Evolutionary conservation across 768 basidiomycete genomes (phyloP).

Genomic region (Rossbeevera mucosa): DNA sequence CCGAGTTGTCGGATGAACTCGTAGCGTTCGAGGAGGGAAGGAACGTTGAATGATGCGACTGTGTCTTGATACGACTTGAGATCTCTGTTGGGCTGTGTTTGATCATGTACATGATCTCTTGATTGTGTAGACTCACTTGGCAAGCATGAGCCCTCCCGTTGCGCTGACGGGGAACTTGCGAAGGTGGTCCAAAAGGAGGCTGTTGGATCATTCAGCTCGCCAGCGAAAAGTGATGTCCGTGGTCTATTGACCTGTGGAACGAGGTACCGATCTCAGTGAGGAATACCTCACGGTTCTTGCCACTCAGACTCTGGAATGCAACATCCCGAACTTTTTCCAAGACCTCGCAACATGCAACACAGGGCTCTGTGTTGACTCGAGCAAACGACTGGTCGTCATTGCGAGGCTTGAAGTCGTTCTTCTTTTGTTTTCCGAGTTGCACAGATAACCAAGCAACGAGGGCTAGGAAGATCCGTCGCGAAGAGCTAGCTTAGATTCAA

Average conservation of each 20-base stretch:
- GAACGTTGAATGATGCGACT: constrained; percentile 75
- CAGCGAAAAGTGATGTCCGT: not conserved
- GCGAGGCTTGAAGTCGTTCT: constrained; percentile 92
- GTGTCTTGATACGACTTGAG: constrained; percentile 95
- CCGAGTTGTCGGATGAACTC: constrained; percentile 97
- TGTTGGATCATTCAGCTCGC: constrained; percentile 28
- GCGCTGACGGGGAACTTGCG: constrained; percentile 96
- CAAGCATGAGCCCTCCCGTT: constrained; percentile 95
- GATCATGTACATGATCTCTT: not conserved
- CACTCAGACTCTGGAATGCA: constrained; percentile 72
- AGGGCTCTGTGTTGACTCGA: constrained; percentile 92
- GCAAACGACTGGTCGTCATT: constrained; percentile 96
- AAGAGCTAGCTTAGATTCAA: not conserved
- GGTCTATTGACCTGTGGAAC: constrained; percentile 70
- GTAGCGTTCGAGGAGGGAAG: constrained; percentile 87
- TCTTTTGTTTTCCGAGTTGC: constrained; percentile 89
- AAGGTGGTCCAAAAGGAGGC: constrained; percentile 88
- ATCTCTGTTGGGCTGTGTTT: constrained; percentile 52
- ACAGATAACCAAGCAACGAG: constrained; percentile 69
- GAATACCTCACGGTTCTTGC: constrained; percentile 90
- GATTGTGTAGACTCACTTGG: constrained; percentile 67
- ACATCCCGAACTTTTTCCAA: constrained; percentile 78
- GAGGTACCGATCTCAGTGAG: constrained; percentile 90
- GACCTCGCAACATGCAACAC: constrained; percentile 76
- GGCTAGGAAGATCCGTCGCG: constrained; percentile 35